Evolutionary conservation across 805 yeast genomes (phyloP).

Genomic region (Danielozyma ontarioensis): DNA sequence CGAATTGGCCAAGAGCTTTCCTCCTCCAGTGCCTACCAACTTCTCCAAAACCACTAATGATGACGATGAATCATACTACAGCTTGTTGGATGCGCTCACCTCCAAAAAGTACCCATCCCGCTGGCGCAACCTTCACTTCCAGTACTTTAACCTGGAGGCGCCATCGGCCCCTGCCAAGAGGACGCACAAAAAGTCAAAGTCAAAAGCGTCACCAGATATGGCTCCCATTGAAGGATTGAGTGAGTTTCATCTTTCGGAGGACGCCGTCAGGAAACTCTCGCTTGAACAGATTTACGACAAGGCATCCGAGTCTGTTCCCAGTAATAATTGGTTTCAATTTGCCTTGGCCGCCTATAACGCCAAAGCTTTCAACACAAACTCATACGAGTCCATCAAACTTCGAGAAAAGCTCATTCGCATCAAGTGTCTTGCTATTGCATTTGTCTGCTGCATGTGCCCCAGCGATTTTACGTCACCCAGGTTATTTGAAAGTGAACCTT

Average conservation of each 20-base stretch:
- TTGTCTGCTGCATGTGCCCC: constrained; percentile 51
- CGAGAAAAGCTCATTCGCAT: constrained; percentile 57
- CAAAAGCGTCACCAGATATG: constrained; percentile 4
- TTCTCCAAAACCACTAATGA: constrained; percentile 29
- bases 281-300: constrained; percentile 61
- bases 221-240: constrained; percentile 42
- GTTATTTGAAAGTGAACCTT: constrained; percentile 67
- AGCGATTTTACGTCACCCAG: constrained; percentile 59
- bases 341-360: constrained; percentile 58
- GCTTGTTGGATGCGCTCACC: constrained; percentile 43
- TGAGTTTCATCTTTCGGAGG: constrained; percentile 48
- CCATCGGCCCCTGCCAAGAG: constrained; percentile 13
- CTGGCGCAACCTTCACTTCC: constrained; percentile 53
- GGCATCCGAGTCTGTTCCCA: constrained; percentile 54
- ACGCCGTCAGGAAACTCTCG: constrained; percentile 49
- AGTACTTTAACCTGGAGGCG: constrained; percentile 34
- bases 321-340: constrained; percentile 59
- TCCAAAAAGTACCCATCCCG: constrained; percentile 43
- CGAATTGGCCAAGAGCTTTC: constrained; percentile 50
- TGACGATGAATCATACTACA: constrained; percentile 34
- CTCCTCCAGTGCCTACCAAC: constrained; percentile 39
- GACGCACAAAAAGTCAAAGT: constrained; percentile 6
- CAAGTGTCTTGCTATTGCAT: constrained; percentile 65
- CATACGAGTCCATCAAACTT: constrained; percentile 47
- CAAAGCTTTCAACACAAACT: constrained; percentile 62